phyloP scores from a whole-genome alignment of 202 grass and related monocot genomes.

The Alloteropsis angusta region DNA sequence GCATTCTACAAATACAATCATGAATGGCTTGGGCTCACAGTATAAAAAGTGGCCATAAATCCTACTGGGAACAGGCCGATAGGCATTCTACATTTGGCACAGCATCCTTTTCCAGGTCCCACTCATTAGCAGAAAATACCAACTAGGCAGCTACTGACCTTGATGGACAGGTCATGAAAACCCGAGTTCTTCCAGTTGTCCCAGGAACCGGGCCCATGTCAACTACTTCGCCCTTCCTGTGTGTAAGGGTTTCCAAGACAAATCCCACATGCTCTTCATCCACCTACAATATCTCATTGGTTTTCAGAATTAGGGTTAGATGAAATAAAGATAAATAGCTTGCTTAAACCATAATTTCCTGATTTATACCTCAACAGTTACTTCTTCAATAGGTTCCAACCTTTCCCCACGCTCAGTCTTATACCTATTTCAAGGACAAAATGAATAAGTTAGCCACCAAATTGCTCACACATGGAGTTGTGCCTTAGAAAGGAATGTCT shows the following conservation, averaged over 20 bases:
- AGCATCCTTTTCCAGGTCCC: not conserved
- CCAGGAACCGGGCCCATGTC: conserved; percentile 97
- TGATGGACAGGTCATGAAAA: conserved; percentile 89
- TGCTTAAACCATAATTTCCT: conserved; percentile 13
- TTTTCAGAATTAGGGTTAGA: conserved; percentile 17
- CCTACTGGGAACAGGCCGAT: not conserved
- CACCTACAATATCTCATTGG: conserved; percentile 52
- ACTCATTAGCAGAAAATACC: not conserved
- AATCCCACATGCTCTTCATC: conserved; percentile 95
- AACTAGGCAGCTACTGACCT: conserved; percentile 34
- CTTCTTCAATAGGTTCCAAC: conserved; percentile 98
- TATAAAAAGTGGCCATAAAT: not conserved
- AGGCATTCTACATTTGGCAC: not conserved
- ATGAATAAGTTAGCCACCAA: conserved; percentile 10
- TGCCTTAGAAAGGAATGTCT: not conserved
- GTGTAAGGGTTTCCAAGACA: conserved; percentile 86
- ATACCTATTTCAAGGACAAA: conserved; percentile 53
- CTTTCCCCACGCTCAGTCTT: conserved; percentile 65
- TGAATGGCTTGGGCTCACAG: not conserved
- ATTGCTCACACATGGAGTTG: not conserved
- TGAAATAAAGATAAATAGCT: conserved; percentile 23
- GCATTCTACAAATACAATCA: not conserved
- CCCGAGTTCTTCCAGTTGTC: conserved; percentile 60
- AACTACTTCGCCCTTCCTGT: conserved; percentile 73
- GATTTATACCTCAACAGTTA: conserved; percentile 82